Base-by-base conservation (phyloP, 495 filamentous ascomycete genomes). In the Lineolata rhizophorae region DNA sequence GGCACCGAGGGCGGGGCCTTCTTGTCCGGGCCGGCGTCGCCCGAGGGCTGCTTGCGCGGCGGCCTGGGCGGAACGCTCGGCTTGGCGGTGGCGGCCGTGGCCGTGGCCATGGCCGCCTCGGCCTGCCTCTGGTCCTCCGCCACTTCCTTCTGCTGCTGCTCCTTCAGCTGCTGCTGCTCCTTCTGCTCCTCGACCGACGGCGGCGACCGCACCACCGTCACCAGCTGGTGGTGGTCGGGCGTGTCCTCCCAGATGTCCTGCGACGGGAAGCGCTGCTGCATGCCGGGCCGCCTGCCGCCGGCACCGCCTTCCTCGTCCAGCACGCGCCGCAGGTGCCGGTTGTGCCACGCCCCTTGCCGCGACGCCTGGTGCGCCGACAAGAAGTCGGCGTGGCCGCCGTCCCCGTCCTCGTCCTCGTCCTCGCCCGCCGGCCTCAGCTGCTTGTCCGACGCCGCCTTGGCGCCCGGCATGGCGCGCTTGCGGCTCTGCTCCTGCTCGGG, bases 171-270 rank as follows among this genome's bases (percentile, higher is more conserved):
- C n/a, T n/a, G n/a, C n/a, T n/a, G n/a, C n/a, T n/a, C n/a, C n/a
- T n/a, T n/a, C n/a, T n/a, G n/a, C n/a, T n/a, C n/a, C n/a, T n/a
- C n/a, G n/a, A 25, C 22, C 22, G n/a, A n/a, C 22, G 22, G 6
- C 22, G 22, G 6, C 22, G 22, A 25, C 22, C 6, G 22, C 8
- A 30, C 14, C 6, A 9, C 14, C 8, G 87, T 83, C 37, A 76
- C 68, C 18, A 90, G 64, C 34, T 75, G 62, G 28, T 79, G 65
- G 43, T 75, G 82, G 40, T 87, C 78, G 3, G 87, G 85, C 0
- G 68, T 69, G 47, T 99, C 87, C 56, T 99, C 87, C 87, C 87
- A 99, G 27, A 95, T 76, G 53, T 99, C 87, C 21, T 69, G 70
- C 47, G 84, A 93, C 3, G 87, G 87, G 48, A 99, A 99, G 4